Conservation (phyloP, 345 rosid genomes). For the Brassica cretica region DNA sequence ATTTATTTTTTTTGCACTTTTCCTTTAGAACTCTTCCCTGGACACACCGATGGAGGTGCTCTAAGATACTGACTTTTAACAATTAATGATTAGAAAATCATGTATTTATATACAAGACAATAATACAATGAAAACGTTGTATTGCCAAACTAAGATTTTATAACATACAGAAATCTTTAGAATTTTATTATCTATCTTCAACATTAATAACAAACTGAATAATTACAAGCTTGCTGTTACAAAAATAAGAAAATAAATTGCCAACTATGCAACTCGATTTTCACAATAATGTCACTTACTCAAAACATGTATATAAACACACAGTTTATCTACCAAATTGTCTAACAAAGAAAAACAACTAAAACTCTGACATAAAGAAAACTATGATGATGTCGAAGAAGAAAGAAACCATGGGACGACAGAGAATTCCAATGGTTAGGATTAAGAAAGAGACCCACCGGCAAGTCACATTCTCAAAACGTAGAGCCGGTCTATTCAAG, state of each 20-base stretch:
- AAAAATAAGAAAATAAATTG: conserved; percentile 20
- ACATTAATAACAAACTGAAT: neutral
- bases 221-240: conserved; percentile 28
- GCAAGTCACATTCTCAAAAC: conserved; percentile 35
- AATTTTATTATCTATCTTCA: conserved; percentile 12
- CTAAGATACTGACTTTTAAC: neutral
- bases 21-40: too few species aligned
- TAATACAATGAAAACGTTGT: neutral
- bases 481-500: conserved; percentile 33
- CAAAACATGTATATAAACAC: conserved; percentile 21
- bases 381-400: conserved; percentile 28
- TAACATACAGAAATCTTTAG: conserved; percentile 26
- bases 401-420: conserved; percentile 35
- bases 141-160: conserved; percentile 11
- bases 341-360: conserved; percentile 15
- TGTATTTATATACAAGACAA: conserved; percentile 2
- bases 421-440: conserved; percentile 31
- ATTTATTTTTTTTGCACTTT: too few species aligned
- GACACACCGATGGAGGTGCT: too few species aligned
- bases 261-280: conserved; percentile 13
- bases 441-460: conserved; percentile 33
- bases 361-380: neutral
- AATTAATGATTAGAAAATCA: neutral
- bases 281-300: conserved; percentile 17
- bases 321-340: neutral